Percentiles rank a stretch among this genome's conserved stretches.
Evolutionary conservation across 306 rosid genomes (phyloP).

Genomic region (Malus asiatica): DNA sequence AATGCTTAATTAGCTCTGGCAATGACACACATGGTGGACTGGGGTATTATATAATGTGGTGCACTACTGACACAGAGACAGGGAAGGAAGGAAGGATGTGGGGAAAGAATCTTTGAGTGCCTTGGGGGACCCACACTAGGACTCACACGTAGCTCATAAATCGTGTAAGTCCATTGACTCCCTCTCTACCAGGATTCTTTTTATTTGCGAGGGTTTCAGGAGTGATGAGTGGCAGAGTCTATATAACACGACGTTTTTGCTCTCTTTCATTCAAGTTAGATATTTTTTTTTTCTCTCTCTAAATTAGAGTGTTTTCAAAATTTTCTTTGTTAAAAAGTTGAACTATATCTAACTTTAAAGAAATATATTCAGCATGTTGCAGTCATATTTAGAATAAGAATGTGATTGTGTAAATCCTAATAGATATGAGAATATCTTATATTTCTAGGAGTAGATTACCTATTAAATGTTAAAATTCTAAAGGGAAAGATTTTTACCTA

Average conservation of each 20-base stretch:
- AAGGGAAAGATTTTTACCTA: too few species aligned
- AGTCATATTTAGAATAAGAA: too few species aligned
- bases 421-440: too few species aligned
- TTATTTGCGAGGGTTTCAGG: background rate
- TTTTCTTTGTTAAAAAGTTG: too few species aligned
- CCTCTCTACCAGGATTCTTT: background rate
- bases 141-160: background rate
- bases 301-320: too few species aligned
- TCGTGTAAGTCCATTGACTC: background rate
- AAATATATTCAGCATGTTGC: too few species aligned
- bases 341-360: too few species aligned
- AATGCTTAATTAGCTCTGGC: background rate
- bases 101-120: conserved; percentile 9
- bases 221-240: background rate
- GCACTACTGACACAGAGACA: background rate
- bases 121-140: conserved; percentile 13
- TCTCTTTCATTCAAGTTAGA: too few species aligned
- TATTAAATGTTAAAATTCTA: too few species aligned
- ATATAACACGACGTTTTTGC: background rate
- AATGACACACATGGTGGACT: background rate
- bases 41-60: conserved; percentile 1
- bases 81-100: background rate
- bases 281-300: too few species aligned
- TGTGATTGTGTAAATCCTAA: too few species aligned
- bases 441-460: too few species aligned